phyloP scores from a whole-genome alignment of 1,139 yeast species.

The Saccharomyces hybrid region DNA sequence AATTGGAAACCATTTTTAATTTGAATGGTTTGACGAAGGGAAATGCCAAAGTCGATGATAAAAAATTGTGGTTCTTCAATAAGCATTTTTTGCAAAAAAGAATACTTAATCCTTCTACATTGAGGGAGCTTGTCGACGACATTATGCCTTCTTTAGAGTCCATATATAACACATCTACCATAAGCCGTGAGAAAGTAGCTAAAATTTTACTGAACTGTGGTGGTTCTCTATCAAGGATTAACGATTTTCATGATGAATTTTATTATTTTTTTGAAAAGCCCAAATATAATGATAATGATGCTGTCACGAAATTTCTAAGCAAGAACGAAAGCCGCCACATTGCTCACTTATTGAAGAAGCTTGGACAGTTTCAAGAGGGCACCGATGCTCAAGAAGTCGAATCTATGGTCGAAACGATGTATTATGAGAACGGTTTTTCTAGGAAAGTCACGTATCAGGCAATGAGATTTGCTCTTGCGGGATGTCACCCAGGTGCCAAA shows the following conservation, averaged over 20 bases:
- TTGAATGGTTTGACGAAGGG: conserved; percentile 80
- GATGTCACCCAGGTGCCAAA: conserved; percentile 62
- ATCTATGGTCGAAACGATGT: conserved; percentile 11
- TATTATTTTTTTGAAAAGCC: conserved; percentile 44
- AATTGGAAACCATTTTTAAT: conserved; percentile 40
- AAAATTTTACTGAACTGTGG: conserved; percentile 24
- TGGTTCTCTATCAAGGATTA: conserved; percentile 39
- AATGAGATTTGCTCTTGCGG: conserved; percentile 66
- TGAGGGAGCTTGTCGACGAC: conserved; percentile 33
- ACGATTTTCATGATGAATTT: conserved; percentile 42
- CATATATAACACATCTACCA: background rate
- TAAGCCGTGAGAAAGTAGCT: conserved; percentile 12
- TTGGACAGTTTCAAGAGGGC: conserved; percentile 6
- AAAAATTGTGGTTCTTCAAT: conserved; percentile 68
- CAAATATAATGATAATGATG: conserved; percentile 23
- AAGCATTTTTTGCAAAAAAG: conserved; percentile 48
- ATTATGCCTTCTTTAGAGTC: conserved; percentile 18
- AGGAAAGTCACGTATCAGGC: conserved; percentile 52
- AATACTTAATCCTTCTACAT: conserved; percentile 33
- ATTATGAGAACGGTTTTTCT: conserved; percentile 16
- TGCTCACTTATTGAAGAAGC: conserved; percentile 13
- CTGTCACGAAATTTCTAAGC: conserved; percentile 18
- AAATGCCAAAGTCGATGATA: conserved; percentile 81
- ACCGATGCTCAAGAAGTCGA: conserved; percentile 22
- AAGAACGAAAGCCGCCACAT: conserved; percentile 12